Evolutionary conservation across 2,329 filamentous ascomycete genomes (phyloP).

Genomic region (Pleomassaria siparia): DNA sequence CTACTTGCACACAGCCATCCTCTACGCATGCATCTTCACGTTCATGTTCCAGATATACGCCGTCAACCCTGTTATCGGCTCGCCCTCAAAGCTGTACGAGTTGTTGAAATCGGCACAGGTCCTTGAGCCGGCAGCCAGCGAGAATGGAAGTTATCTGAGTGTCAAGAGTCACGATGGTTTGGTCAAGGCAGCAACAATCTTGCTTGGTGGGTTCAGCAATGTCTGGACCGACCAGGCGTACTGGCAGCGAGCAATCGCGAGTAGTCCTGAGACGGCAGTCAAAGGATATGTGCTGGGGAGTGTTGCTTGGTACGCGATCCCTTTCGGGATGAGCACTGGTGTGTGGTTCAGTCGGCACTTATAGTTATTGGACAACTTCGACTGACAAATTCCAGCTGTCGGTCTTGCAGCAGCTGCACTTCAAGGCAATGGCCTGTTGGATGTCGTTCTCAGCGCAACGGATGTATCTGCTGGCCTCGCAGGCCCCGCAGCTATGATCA

Average conservation of each 20-base stretch:
- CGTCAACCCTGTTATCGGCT: conserved; percentile 2
- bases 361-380: neutral
- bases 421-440: conserved; percentile 25
- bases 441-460: conserved; percentile 41
- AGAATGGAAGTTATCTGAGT: neutral
- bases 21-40: conserved; percentile 2
- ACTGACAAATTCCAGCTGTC: conserved; percentile 23
- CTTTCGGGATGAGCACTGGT: neutral
- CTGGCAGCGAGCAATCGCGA: neutral
- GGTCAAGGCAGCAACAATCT: conserved; percentile 6
- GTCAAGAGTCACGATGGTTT: conserved; percentile 1
- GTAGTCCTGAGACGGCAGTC: neutral
- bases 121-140: neutral
- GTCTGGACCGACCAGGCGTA: neutral
- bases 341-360: neutral
- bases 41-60: conserved; percentile 8
- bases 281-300: neutral
- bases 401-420: conserved; percentile 46
- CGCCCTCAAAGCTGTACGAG: conserved; percentile 3
- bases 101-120: neutral
- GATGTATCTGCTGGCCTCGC: conserved; percentile 5
- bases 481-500: neutral
- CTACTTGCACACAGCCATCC: conserved; percentile 5
- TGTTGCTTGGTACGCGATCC: neutral
- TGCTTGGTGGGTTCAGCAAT: neutral